These are phyloP conservation scores for Auricularia heimuer DNA, from an alignment of 768 basidiomycete genomes.

Conservation along the genomic window DNA sequence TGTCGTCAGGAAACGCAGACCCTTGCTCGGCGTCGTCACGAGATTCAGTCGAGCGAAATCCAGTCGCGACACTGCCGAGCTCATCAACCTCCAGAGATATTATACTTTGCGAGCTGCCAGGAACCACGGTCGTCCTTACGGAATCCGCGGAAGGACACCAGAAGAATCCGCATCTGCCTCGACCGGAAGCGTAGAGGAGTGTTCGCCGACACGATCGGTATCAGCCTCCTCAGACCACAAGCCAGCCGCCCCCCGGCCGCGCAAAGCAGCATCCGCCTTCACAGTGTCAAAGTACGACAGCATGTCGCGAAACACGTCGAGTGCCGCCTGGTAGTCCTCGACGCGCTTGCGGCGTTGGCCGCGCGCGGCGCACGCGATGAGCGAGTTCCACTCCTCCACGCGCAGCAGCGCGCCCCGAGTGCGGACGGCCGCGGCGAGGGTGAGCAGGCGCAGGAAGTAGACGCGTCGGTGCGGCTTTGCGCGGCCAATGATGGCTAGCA, in stretches of 20 bases:
- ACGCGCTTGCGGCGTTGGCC: conserved; percentile 50
- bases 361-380: conserved; percentile 57
- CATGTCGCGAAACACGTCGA: conserved; percentile 56
- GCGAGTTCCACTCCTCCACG: conserved; percentile 66
- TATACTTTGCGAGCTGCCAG: too few relatives aligned
- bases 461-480: conserved; percentile 46
- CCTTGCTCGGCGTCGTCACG: conserved; percentile 3
- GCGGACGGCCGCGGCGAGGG: conserved; percentile 51
- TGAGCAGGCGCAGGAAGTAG: conserved; percentile 55
- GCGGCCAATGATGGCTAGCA: conserved; percentile 49
- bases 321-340: conserved; percentile 49
- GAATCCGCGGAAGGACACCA: too few relatives aligned
- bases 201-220: too few relatives aligned
- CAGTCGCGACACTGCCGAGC: too few relatives aligned
- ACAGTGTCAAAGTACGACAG: conserved; percentile 23
- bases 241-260: too few relatives aligned
- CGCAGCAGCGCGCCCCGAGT: conserved; percentile 43
- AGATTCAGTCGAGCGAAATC: too few relatives aligned
- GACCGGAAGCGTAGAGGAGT: too few relatives aligned
- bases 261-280: too few relatives aligned
- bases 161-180: too few relatives aligned
- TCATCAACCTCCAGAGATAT: too few relatives aligned
- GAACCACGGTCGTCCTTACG: too few relatives aligned
- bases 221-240: too few relatives aligned
- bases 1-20: background rate